Percentiles rank a stretch among this genome's conserved stretches.
These are phyloP conservation scores for Aspergillus sp. DNA, from an alignment of 2,329 filamentous ascomycete genomes.

Conservation along the genomic window DNA sequence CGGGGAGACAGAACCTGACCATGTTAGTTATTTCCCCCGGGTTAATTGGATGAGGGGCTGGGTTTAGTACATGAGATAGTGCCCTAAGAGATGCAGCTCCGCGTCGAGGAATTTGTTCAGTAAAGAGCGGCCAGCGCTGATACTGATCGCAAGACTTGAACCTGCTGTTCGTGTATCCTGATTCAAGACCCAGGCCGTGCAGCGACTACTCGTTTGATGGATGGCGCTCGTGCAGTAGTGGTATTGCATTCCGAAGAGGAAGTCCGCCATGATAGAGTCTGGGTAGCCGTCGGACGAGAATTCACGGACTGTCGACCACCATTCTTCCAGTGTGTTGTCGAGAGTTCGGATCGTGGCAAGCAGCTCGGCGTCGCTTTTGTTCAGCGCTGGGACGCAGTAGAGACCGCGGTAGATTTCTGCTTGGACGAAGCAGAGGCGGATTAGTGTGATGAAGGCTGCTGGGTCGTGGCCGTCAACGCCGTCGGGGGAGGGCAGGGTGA, in stretches of 20 bases:
- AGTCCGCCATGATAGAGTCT: background rate
- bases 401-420: conserved; percentile 10
- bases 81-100: background rate
- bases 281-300: too few species aligned
- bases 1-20: conserved; percentile 9
- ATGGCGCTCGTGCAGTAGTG: conserved; percentile 15
- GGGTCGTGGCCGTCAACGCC: background rate
- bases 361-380: conserved; percentile 8
- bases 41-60: too few species aligned
- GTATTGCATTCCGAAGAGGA: conserved; percentile 12
- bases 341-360: conserved; percentile 10
- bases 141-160: conserved; percentile 12
- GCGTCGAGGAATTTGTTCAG: conserved; percentile 1
- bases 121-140: conserved; percentile 13
- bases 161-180: conserved; percentile 7
- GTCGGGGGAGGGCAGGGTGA: background rate
- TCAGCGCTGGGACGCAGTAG: conserved; percentile 1
- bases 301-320: background rate
- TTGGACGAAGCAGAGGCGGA: conserved; percentile 4
- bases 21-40: background rate
- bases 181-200: conserved; percentile 10
- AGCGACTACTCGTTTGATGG: conserved; percentile 16
- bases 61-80: background rate
- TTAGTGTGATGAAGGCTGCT: background rate
- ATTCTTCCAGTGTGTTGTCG: conserved; percentile 8